These are phyloP conservation scores for Climacium dendroides DNA, from an alignment of 225 moss, liverwort and hornwort genomes.

Conservation along the genomic window DNA sequence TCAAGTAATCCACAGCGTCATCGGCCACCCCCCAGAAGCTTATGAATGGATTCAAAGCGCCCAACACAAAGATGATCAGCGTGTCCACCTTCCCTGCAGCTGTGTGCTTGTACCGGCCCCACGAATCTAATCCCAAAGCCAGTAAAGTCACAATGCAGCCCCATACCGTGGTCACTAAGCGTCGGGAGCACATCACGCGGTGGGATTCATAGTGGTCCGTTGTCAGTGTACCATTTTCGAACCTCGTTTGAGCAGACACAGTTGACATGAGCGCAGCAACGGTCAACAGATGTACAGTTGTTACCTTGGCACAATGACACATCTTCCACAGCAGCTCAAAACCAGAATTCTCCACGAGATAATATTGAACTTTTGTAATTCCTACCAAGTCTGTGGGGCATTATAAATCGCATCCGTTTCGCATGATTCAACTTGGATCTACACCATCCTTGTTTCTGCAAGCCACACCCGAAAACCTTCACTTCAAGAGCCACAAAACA, in stretches of 20 bases:
- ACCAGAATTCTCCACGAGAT: not conserved
- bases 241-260: not conserved
- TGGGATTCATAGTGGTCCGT: not conserved
- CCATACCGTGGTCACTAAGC: constrained; percentile 16
- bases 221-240: not conserved
- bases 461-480: not conserved
- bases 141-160: constrained; percentile 23
- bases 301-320: not conserved
- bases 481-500: not conserved
- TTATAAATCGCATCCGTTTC: not conserved
- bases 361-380: not conserved
- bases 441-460: not conserved
- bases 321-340: not conserved
- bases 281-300: not conserved
- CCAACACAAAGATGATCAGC: constrained; percentile 17
- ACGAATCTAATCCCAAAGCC: constrained; percentile 24
- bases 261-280: not conserved
- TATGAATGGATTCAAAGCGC: constrained; percentile 25
- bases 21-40: constrained; percentile 35
- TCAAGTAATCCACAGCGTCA: constrained; percentile 18
- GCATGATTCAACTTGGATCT: not conserved
- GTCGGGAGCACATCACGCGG: constrained; percentile 1
- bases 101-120: constrained; percentile 31
- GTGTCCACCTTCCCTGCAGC: constrained; percentile 14
- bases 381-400: not conserved